Percentiles rank a stretch among this genome's conserved stretches.
Conservation (phyloP, 2,329 filamentous ascomycete species). For the Fusarium musae region DNA sequence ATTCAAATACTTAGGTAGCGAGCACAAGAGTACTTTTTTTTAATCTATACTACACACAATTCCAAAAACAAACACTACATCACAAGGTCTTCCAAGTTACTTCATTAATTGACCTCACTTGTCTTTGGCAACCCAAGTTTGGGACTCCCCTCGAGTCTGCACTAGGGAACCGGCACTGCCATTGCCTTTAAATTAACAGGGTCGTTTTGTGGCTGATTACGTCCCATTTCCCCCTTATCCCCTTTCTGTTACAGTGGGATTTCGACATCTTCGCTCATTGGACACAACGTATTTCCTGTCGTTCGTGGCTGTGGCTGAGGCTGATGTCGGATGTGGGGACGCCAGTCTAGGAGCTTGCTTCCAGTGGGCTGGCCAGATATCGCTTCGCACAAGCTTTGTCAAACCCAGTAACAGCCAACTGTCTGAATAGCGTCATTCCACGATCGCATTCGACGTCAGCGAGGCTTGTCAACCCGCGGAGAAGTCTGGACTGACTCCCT, state of each 20-base stretch:
- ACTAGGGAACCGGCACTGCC: slow-evolving; percentile 17
- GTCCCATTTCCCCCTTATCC: slow-evolving; percentile 22
- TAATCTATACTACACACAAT: fast-evolving
- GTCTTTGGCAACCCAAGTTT: background rate
- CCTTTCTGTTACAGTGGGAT: slow-evolving; percentile 2
- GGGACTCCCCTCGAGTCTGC: background rate
- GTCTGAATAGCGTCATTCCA: background rate
- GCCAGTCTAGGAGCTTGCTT: slow-evolving; percentile 34
- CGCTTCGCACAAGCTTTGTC: slow-evolving; percentile 29
- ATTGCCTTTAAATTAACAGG: slow-evolving; percentile 33
- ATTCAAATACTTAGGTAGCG: background rate
- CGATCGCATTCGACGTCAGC: background rate
- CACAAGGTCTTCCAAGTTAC: too few relatives aligned
- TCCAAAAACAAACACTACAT: background rate
- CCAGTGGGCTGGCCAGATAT: slow-evolving; percentile 35
- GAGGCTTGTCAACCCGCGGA: background rate
- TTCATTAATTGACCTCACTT: background rate
- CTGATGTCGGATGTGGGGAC: slow-evolving; percentile 9
- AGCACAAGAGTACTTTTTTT: background rate
- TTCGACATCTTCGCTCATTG: background rate
- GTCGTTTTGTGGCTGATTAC: slow-evolving; percentile 41
- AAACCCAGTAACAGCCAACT: background rate
- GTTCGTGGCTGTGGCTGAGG: slow-evolving; percentile 20
- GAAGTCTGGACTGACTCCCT: background rate
- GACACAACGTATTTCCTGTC: slow-evolving; percentile 5